phyloP scores from a whole-genome alignment of 352 stramenopile genomes.

The Pythium diclinum region DNA sequence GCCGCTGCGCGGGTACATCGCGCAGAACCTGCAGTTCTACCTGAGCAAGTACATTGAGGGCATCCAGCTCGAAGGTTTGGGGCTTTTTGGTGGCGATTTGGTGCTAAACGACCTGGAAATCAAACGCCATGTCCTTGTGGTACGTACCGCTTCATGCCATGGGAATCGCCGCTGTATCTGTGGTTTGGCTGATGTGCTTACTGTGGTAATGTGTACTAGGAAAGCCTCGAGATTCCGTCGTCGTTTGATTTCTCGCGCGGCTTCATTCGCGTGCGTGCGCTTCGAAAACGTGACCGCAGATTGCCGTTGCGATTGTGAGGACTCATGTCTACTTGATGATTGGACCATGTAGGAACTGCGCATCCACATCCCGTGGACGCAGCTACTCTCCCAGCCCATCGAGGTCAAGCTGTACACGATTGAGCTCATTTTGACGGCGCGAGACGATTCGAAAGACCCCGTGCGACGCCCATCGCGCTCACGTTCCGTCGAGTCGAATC shows the following conservation, averaged over 20 bases:
- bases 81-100: constrained; percentile 80
- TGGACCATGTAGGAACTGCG: constrained; percentile 55
- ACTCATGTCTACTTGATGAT: background rate
- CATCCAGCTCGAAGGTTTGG: constrained; percentile 83
- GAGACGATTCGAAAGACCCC: constrained; percentile 20
- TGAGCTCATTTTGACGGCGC: constrained; percentile 81
- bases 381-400: constrained; percentile 81
- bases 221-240: constrained; percentile 84
- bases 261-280: constrained; percentile 64
- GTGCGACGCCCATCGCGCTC: constrained; percentile 18
- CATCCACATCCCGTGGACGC: constrained; percentile 89
- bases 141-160: constrained; percentile 8
- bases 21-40: constrained; percentile 87
- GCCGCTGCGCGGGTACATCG: constrained; percentile 81
- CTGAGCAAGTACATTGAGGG: constrained; percentile 89
- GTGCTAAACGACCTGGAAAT: constrained; percentile 88
- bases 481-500: constrained; percentile 17
- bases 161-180: constrained; percentile 3
- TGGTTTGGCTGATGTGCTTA: background rate
- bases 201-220: constrained; percentile 25
- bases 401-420: constrained; percentile 88
- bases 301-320: background rate
- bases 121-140: constrained; percentile 78
- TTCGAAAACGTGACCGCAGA: background rate
- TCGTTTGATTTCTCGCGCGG: constrained; percentile 84